Evolutionary conservation across 2,329 filamentous ascomycete species (phyloP), one percentile per base, ranked within the genome.

Genomic region (Fusarium sp.): DNA sequence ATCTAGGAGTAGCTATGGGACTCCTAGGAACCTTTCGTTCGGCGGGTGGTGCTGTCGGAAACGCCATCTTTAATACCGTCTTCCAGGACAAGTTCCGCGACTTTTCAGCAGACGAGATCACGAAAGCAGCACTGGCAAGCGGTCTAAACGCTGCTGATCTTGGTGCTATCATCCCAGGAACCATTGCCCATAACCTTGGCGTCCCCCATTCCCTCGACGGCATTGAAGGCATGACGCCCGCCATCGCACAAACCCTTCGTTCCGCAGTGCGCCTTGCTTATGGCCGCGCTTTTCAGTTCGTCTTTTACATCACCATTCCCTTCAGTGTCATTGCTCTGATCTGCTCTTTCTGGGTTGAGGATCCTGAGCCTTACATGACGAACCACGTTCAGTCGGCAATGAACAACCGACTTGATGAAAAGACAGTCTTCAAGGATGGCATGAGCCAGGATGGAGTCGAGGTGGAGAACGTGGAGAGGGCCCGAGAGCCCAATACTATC

Each of bases 1-100:
- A 64, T 27, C 2, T 68, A 0, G 66, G 66, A 4, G 61, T 68
- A 1, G 64, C 66, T 1, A 64, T 68, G 61, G 66, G 66, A 11
- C 61, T 68, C 1, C 38, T 68, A 0, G 66, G 66, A 4, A 68
- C 66, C 0, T 68, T 68, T 5, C 44, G 66, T 6, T 68, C 65
- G 0, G 36, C 62, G 0, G 64, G 64, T 4, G 64, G 64, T 29
- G 64, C 64, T 0, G 64, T 66, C 1, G 64, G 64, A 23, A 66
- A 66, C 20, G 56, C 64, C 5, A 56, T 66, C 18, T 66, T 66
- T 23, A 65, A 66, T 36, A 66, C 64, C 0, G 42, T 66, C 13
- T 65, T 66, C n/a, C 49, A 55, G 16, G 56, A 65, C 6, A 66
- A 66, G 50, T 66, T 66, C 34, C 23, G 58, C 2, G 8, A 29